Conservation (phyloP, 805 yeast genomes). For the Ascoidea tarda region DNA sequence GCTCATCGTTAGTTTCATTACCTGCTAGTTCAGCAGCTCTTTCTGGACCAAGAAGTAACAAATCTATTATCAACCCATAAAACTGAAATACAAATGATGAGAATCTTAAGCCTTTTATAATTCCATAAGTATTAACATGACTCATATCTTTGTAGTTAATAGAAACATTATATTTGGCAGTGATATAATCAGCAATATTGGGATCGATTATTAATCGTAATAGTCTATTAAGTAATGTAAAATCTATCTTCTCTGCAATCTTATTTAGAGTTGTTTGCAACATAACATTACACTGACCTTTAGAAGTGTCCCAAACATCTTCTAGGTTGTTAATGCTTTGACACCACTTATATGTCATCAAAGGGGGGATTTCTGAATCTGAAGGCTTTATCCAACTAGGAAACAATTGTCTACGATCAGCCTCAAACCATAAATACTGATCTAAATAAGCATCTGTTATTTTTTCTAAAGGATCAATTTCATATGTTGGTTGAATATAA, state of each 20-base stretch:
- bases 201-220: slow-evolving; percentile 75
- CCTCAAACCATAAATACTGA: slow-evolving; percentile 94
- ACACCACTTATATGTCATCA: slow-evolving; percentile 86
- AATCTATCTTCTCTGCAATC: slow-evolving; percentile 74
- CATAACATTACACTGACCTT: slow-evolving; percentile 74
- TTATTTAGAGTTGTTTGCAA: slow-evolving; percentile 62
- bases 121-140: slow-evolving; percentile 79
- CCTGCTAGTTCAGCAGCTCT: slow-evolving; percentile 87
- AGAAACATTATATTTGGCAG: slow-evolving; percentile 77
- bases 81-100: slow-evolving; percentile 82
- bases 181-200: slow-evolving; percentile 85
- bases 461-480: slow-evolving; percentile 84
- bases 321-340: slow-evolving; percentile 75
- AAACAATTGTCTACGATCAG: slow-evolving; percentile 71
- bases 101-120: slow-evolving; percentile 80
- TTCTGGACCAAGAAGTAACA: slow-evolving; percentile 71
- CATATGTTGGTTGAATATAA: slow-evolving; percentile 72
- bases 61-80: slow-evolving; percentile 76
- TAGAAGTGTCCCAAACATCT: slow-evolving; percentile 62
- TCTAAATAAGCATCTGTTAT: slow-evolving; percentile 93
- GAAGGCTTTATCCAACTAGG: slow-evolving; percentile 96
- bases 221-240: slow-evolving; percentile 72
- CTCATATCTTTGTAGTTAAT: slow-evolving; percentile 89
- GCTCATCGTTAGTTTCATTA: slow-evolving; percentile 13
- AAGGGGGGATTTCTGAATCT: slow-evolving; percentile 87